phyloP scores from a whole-genome alignment of 192 early-diverging fungal genomes.

The Spinellus fusiger region DNA sequence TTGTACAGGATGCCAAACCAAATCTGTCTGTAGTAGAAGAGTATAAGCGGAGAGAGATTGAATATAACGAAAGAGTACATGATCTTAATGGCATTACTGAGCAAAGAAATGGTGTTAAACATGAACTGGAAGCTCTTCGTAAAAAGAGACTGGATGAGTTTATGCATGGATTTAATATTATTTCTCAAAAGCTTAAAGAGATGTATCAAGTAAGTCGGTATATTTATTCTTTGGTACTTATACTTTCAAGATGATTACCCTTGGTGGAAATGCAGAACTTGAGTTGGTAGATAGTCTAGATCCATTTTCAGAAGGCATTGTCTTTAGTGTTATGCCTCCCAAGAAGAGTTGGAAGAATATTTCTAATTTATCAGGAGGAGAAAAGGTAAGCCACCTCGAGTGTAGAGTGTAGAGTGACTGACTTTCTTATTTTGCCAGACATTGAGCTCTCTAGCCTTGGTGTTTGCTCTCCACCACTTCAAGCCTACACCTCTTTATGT shows the following conservation, averaged over 20 bases:
- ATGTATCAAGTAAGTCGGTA: conserved; percentile 87
- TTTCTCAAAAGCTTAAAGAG: conserved; percentile 94
- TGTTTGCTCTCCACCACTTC: conserved; percentile 98
- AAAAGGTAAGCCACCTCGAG: conserved; percentile 68
- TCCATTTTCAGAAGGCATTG: conserved; percentile 97
- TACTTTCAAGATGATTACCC: conserved; percentile 80
- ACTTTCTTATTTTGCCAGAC: conserved; percentile 46
- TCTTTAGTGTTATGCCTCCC: conserved; percentile 99
- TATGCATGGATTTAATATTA: conserved; percentile 90
- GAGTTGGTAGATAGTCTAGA: conserved; percentile 96
- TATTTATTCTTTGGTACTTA: background rate
- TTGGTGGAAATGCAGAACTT: conserved; percentile 97
- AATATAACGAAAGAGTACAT: conserved; percentile 60
- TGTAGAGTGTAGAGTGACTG: background rate
- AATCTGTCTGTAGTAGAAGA: conserved; percentile 87
- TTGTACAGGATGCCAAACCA: conserved; percentile 52
- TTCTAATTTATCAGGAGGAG: conserved; percentile 96
- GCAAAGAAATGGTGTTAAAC: conserved; percentile 70
- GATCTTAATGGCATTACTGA: conserved; percentile 73
- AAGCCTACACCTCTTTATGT: conserved; percentile 99
- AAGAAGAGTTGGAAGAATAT: conserved; percentile 99
- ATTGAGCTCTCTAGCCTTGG: conserved; percentile 93
- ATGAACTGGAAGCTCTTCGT: conserved; percentile 66
- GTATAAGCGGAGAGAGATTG: conserved; percentile 73
- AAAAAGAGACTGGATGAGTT: conserved; percentile 85